Conservation (phyloP, 2,329 filamentous ascomycete species). For the Colletotrichum destructivum region DNA sequence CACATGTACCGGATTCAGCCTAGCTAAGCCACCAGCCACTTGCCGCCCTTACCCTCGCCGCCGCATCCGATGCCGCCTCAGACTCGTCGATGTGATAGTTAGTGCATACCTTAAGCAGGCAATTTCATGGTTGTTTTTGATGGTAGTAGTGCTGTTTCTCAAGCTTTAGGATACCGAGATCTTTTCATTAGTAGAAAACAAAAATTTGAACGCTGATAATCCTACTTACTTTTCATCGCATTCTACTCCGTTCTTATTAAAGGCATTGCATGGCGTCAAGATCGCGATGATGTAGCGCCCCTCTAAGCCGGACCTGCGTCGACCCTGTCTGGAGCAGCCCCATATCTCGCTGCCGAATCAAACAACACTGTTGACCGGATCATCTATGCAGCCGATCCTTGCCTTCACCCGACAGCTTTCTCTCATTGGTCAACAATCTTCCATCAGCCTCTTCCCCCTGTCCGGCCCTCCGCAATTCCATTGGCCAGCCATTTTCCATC, state of each 20-base stretch:
- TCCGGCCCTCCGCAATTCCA: slow-evolving; percentile 3
- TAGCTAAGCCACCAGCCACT: background rate
- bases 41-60: background rate
- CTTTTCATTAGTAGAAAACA: too few relatives aligned
- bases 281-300: slow-evolving; percentile 2
- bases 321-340: background rate
- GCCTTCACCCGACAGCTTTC: background rate
- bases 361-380: slow-evolving; percentile 30
- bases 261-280: too few relatives aligned
- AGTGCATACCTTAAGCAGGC: background rate
- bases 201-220: too few relatives aligned
- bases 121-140: background rate
- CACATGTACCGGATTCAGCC: background rate
- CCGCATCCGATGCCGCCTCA: background rate
- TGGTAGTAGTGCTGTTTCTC: background rate
- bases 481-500: slow-evolving; percentile 19
- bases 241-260: background rate
- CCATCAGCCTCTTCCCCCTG: slow-evolving; percentile 21
- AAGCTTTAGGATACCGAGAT: background rate
- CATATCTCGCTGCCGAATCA: slow-evolving; percentile 12
- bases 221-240: too few relatives aligned
- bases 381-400: slow-evolving; percentile 5
- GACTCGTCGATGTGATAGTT: background rate
- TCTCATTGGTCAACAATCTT: slow-evolving; percentile 20
- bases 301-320: background rate